These are phyloP conservation scores for Pulveroboletus sp. DNA, from an alignment of 768 basidiomycete species.

Conservation along the genomic window DNA sequence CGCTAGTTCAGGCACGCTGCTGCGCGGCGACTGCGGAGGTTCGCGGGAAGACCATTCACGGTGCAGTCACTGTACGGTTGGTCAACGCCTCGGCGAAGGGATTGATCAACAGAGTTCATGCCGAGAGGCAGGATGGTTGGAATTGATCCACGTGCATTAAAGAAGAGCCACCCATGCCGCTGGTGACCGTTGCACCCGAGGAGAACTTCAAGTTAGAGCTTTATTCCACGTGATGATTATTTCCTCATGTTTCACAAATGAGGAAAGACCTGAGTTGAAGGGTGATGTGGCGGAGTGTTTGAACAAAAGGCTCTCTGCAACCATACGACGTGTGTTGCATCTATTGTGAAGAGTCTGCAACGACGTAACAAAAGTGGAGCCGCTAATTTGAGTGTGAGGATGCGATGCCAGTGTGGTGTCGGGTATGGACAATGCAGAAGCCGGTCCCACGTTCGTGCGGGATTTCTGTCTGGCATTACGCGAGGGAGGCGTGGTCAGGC, in stretches of 20 bases:
- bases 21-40: constrained; percentile 7
- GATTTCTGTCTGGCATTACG: background rate
- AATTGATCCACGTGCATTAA: too few species aligned
- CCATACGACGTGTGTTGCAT: too few species aligned
- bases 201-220: background rate
- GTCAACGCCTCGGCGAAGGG: background rate
- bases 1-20: background rate
- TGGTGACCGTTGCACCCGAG: background rate
- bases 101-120: background rate
- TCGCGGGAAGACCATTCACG: constrained; percentile 20
- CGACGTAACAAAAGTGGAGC: background rate
- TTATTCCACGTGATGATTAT: background rate
- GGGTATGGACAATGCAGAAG: background rate
- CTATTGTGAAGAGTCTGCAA: too few species aligned
- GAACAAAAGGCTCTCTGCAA: too few species aligned
- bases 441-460: background rate
- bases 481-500: constrained; percentile 12
- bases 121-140: too few species aligned
- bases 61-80: too few species aligned
- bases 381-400: background rate
- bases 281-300: too few species aligned
- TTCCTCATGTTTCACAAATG: background rate
- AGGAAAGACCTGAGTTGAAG: too few species aligned
- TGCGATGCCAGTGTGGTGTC: background rate
- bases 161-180: background rate